These are phyloP conservation scores for Dactylis glomerata DNA, from an alignment of 176 grass and related monocot species.

Conservation along the genomic window DNA sequence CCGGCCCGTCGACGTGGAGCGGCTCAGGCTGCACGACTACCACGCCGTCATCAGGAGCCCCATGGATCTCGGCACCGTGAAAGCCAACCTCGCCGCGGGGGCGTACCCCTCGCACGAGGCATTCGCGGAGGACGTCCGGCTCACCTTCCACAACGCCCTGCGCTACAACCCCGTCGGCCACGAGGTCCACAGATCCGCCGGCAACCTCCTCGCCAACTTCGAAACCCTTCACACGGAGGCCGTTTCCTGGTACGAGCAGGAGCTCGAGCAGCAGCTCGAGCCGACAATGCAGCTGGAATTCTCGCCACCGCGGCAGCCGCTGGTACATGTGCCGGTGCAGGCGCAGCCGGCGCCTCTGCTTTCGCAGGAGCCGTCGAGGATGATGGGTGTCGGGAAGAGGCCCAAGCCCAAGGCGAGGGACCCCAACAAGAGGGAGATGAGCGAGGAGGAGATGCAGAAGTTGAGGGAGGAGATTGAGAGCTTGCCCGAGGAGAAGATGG, in stretches of 20 bases:
- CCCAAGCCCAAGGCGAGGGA: slow-evolving; percentile 80
- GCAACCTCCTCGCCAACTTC: slow-evolving; percentile 47
- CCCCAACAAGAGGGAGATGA: slow-evolving; percentile 70
- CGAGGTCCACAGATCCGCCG: slow-evolving; percentile 57
- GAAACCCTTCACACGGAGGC: slow-evolving; percentile 50
- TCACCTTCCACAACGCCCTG: slow-evolving; percentile 86
- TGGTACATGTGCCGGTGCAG: not conserved
- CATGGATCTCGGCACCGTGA: slow-evolving; percentile 97
- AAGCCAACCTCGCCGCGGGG: slow-evolving; percentile 48
- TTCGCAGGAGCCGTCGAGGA: slow-evolving; percentile 8
- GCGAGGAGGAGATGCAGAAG: slow-evolving; percentile 62
- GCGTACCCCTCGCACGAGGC: slow-evolving; percentile 53
- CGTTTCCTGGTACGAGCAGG: slow-evolving; percentile 48
- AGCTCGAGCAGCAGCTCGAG: slow-evolving; percentile 25
- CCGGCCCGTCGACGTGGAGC: slow-evolving; percentile 64
- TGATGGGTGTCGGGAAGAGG: slow-evolving; percentile 28
- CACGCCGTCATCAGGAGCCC: slow-evolving; percentile 67
- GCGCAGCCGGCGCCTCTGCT: not conserved
- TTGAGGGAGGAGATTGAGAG: slow-evolving; percentile 57
- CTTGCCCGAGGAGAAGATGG: slow-evolving; percentile 66
- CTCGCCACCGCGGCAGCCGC: not conserved
- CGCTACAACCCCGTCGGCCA: slow-evolving; percentile 75
- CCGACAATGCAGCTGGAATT: not conserved
- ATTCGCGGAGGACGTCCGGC: slow-evolving; percentile 58
- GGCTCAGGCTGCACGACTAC: slow-evolving; percentile 82